Evolutionary conservation across 768 basidiomycete species (phyloP), one percentile per base, ranked within the genome.

Genomic region (Leccinum longicurvipes): DNA sequence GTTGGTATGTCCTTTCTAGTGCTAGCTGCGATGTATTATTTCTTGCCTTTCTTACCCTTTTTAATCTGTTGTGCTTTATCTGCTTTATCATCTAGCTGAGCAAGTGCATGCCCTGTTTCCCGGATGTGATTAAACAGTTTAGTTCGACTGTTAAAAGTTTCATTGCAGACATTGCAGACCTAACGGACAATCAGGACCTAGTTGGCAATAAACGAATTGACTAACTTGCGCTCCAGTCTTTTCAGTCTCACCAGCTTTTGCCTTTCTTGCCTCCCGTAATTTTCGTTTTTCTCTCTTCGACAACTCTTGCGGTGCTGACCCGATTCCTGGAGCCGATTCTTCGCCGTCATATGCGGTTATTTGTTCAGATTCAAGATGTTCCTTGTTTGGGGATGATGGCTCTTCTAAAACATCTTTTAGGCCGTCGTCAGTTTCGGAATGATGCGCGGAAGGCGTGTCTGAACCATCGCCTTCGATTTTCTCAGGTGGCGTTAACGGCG

Each of bases 241-340:
- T 21, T 45, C 45, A 10, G 47, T 17, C 27, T 55, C 56, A 21
- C 56, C 46, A 15, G 50, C 54, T 41, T 60, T 54, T 6, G 74
- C 78, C 67, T 87, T 92, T 76, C 86, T 91, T 47, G 82, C 77
- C 68, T 96, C 90, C 47, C 84, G 78, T 17, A 87, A 86, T 48
- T 85, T 80, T 47, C 95, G 76, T 70, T 87, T 92, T 29, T 97
- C 92, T 56, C 82, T 84, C 72, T 97, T 98, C 6, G 91, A 82
- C 57, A 81, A 60, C 55, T 72, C 75, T 21, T 49, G 66, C 36
- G 63, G 47, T 34, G 49, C 53, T 46, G 57, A 34, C 15, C 21
- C 47, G 3, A 1, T 28, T 28, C 55, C 56, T 4, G 45, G 57
- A 41, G 39, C 41, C 7, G 7, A 19, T 14, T 11, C 42, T 44